These are phyloP conservation scores for Dissoconium aciculare DNA, from an alignment of 2,329 filamentous ascomycete genomes.

Conservation along the genomic window DNA sequence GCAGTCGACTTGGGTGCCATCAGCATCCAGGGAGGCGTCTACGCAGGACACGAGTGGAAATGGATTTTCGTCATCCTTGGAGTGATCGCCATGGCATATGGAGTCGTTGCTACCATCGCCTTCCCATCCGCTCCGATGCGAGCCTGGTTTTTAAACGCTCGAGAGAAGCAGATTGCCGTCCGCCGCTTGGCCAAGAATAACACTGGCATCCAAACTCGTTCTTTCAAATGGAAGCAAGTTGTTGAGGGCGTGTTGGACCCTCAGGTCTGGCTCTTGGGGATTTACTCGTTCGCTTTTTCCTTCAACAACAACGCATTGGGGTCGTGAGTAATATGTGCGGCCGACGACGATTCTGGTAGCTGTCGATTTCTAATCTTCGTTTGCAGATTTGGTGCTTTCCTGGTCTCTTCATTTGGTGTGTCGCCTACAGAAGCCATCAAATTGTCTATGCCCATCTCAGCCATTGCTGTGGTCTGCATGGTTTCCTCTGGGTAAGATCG, in stretches of 20 bases:
- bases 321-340: background rate
- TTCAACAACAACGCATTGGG: background rate
- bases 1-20: constrained; percentile 2
- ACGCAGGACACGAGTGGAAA: constrained; percentile 3
- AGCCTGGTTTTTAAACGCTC: background rate
- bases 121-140: constrained; percentile 3
- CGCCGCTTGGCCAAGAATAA: constrained; percentile 33
- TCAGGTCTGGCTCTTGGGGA: constrained; percentile 29
- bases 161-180: constrained; percentile 21
- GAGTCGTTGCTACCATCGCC: constrained; percentile 3
- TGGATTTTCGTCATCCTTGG: constrained; percentile 8
- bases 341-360: background rate
- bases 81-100: constrained; percentile 3
- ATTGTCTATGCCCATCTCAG: background rate
- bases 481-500: background rate
- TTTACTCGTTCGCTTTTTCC: background rate
- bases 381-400: background rate
- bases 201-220: constrained; percentile 38
- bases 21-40: background rate
- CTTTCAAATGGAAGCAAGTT: constrained; percentile 34
- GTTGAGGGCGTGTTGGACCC: constrained; percentile 31
- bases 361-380: too few species aligned
- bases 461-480: background rate
- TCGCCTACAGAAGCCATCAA: background rate
- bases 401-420: background rate